Base-by-base conservation (phyloP, 1,139 yeast genomes). In the Candida gigantensis region DNA sequence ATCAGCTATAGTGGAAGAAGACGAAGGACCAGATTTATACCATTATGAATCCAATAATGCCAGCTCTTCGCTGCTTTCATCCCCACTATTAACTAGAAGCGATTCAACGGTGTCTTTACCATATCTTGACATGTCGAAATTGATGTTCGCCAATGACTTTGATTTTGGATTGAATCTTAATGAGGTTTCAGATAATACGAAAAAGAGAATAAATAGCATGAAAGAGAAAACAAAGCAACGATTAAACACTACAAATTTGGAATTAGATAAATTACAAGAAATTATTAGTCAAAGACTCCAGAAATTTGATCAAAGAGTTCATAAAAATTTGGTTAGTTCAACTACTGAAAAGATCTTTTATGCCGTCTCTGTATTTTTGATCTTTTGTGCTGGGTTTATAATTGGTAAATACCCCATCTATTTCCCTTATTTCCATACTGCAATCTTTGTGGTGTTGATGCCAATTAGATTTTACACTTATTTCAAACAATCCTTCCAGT, bases 391-490 rank as follows among this genome's bases (percentile, higher is more conserved):
- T 12, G 97, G 97, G 0, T 75, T 81, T 43, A 59, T 88, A 8
- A 80, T 90, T 51, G 97, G 97, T 6, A 74, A 75, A 41, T 74
- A 75, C 47, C 97, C 97, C 0, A 72, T 76, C 30, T 77, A 74
- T 57, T 84, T 90, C 58, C 97, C 89, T 47, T 59, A 82, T 3
- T 77, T 81, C 49, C 92, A 92, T 57, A 79, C 96, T 0, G 63
- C 63, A 0, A 62, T 87, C 37, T 74, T 84, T 43, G 53, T 66
- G 6, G 49, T 84, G 1, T 67, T 92, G 43, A 78, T 90, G 82
- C 97, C 98, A 0, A 80, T 90, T 34, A 68, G 98, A 39, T 75
- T 84, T 51, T 83, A 88, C 60, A 79, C 95, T 1, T 92, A 87
- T 60, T 84, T 83, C 62, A 85, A 85, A 56, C 74, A 72, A 35